Evolutionary conservation across 116 monocot species (phyloP), one percentile per base, ranked within the genome.

Genomic region (Cymodocea nodosa): DNA sequence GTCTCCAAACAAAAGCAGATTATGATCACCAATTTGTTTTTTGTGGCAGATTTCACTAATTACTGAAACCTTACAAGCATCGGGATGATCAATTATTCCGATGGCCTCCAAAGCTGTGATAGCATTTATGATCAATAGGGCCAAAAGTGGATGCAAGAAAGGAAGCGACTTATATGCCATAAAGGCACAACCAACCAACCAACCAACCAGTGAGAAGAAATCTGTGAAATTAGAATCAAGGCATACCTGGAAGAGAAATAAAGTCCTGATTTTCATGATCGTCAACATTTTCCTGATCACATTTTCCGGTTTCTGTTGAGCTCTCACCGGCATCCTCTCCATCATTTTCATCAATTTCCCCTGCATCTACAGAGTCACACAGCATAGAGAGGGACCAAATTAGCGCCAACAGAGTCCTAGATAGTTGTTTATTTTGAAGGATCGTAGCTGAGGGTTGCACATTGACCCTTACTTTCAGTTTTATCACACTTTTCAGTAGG

Each of bases 81-180:
- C 59, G 1, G 22, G 8, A 59, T 6, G 17, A 17, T 22, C 55
- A 56, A n/a, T 51, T 64, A 22, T 40, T 34, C 17, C 15, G 35
- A 14, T 35, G 61, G 79, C 76, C 66, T 75, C 75, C 58, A 62
- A 73, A 80, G 44, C 73, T 77, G 60, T 51, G 30, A 30, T 30
- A 44, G 20, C 25, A 49, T 44, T 44, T 22, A 59, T 12, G 13
- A 53, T 53, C 53, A 53, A 53, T 5, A 53, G 19, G 53, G 53
- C 15, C 53, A 53, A 53, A 15, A 53, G 53, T 19, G 11, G 19
- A 53, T 53, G 53, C n/a, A 53, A 13, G 15, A 15, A 15, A 15
- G 8, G 37, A 37, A 37, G 37, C 2, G 6, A 37, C 2, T 37
- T 2, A 37, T 37, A 37, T 37, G 37, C 37, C 37, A 58, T 7